A percentile compares a stretch with the other conserved stretches of the same genome.
These are phyloP conservation scores for Penicillium vulpinum DNA, from an alignment of 2,329 filamentous ascomycete species.

Conservation along the genomic window DNA sequence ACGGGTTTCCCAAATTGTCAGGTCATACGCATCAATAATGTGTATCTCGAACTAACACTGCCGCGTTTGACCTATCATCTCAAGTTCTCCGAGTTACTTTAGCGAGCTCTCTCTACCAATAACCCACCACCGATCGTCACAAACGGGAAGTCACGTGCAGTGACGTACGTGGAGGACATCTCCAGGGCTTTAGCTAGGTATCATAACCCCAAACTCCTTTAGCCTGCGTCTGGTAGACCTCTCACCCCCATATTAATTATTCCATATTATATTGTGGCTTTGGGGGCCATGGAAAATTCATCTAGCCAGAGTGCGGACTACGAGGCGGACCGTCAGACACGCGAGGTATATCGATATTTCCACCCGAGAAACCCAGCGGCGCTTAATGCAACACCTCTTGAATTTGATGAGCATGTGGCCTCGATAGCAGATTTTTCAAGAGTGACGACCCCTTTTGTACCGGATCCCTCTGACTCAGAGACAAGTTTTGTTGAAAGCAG, in stretches of 20 bases:
- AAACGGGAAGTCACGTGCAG: not conserved
- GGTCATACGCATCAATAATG: not conserved
- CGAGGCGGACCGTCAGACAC: conserved; percentile 14
- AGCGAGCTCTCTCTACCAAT: not conserved
- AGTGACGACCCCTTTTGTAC: not conserved
- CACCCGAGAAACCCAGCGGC: conserved; percentile 12
- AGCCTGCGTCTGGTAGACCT: not conserved
- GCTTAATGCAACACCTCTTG: conserved; percentile 2
- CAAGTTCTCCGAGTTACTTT: not conserved
- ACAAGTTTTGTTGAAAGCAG: not conserved
- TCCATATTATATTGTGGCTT: not conserved
- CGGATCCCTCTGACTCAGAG: not conserved
- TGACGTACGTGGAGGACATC: not conserved
- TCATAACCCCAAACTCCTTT: not conserved
- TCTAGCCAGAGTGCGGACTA: not conserved
- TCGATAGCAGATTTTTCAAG: not conserved
- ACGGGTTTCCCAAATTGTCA: too few species aligned
- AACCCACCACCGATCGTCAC: not conserved
- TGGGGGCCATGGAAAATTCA: not conserved
- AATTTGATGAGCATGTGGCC: conserved; percentile 1
- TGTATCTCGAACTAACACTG: not conserved
- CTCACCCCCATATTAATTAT: not conserved
- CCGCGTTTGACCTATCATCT: not conserved
- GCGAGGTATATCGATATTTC: conserved; percentile 21
- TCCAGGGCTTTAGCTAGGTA: too few species aligned